Evolutionary conservation across 495 filamentous ascomycete species (phyloP).

Genomic region (Lepraria neglecta): DNA sequence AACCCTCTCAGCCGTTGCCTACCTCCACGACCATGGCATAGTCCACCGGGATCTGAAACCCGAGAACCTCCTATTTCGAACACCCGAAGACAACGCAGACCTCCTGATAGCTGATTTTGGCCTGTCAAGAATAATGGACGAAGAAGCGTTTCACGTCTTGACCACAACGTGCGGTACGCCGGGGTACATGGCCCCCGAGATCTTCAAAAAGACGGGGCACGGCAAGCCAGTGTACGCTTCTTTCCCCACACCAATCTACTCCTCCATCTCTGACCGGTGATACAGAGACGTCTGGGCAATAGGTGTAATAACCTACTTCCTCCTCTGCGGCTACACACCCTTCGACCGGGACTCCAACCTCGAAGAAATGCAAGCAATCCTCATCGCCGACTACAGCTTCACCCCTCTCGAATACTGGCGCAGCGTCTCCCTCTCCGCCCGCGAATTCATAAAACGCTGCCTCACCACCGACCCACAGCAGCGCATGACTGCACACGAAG

Average conservation of each 20-base stretch:
- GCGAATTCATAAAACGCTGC: slow-evolving; percentile 83
- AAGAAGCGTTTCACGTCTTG: slow-evolving; percentile 95
- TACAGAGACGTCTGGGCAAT: slow-evolving; percentile 70
- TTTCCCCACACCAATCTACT: slow-evolving; percentile 8
- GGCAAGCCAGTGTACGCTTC: slow-evolving; percentile 65
- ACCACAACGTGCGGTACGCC: slow-evolving; percentile 97
- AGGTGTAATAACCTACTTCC: slow-evolving; percentile 86
- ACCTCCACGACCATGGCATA: slow-evolving; percentile 96
- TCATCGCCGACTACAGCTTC: slow-evolving; percentile 92
- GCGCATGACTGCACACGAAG: slow-evolving; percentile 92
- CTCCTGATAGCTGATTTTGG: slow-evolving; percentile 97
- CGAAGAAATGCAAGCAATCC: slow-evolving; percentile 98
- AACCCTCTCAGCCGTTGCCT: slow-evolving; percentile 93
- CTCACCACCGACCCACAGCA: slow-evolving; percentile 79
- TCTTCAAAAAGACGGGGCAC: slow-evolving; percentile 73
- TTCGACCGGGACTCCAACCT: slow-evolving; percentile 97
- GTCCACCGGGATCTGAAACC: slow-evolving; percentile 78
- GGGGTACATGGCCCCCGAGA: slow-evolving; percentile 89
- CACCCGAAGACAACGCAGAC: slow-evolving; percentile 52
- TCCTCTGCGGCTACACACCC: slow-evolving; percentile 95
- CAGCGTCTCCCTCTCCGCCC: slow-evolving; percentile 74
- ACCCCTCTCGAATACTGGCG: slow-evolving; percentile 97
- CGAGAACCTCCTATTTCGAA: slow-evolving; percentile 50
- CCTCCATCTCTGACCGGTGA: slow-evolving; percentile 14
- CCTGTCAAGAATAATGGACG: slow-evolving; percentile 92